These are phyloP conservation scores for Fusarium tuaranense DNA, from an alignment of 2,329 filamentous ascomycete species.

Conservation along the genomic window DNA sequence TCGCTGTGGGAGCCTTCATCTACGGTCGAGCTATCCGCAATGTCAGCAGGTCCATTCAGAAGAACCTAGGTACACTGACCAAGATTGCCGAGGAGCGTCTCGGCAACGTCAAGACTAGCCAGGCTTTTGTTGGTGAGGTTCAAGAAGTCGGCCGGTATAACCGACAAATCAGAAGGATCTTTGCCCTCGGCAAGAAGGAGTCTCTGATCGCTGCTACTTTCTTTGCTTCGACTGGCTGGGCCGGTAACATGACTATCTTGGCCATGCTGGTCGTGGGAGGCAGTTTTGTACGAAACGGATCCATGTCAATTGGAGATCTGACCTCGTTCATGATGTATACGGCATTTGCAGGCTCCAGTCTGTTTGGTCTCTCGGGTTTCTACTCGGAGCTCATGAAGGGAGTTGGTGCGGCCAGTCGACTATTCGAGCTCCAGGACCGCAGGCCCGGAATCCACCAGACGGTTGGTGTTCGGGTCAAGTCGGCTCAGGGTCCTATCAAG, in stretches of 20 bases:
- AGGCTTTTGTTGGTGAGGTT: constrained; percentile 94
- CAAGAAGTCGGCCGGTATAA: constrained; percentile 94
- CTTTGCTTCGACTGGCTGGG: constrained; percentile 87
- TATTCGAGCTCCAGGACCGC: constrained; percentile 96
- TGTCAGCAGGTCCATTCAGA: constrained; percentile 91
- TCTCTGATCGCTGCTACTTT: constrained; percentile 91
- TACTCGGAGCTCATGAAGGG: constrained; percentile 99
- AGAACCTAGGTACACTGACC: constrained; percentile 90
- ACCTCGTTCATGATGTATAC: constrained; percentile 99
- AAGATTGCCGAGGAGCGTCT: constrained; percentile 99
- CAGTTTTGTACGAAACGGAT: constrained; percentile 86
- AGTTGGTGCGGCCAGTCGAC: constrained; percentile 92
- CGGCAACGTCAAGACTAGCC: constrained; percentile 95
- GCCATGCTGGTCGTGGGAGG: constrained; percentile 91
- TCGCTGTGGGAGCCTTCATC: constrained; percentile 90
- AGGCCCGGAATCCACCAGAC: constrained; percentile 89
- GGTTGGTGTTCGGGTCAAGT: constrained; percentile 80
- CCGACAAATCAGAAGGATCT: constrained; percentile 90
- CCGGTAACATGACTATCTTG: constrained; percentile 96
- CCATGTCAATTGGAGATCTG: constrained; percentile 90
- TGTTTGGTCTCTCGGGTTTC: constrained; percentile 95
- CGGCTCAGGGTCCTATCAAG: constrained; percentile 87
- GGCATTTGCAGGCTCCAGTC: constrained; percentile 83
- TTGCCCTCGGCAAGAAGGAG: constrained; percentile 86
- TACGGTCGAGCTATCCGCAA: constrained; percentile 92